These are phyloP conservation scores for Medicago truncatula DNA, from an alignment of 306 rosid species.

Conservation along the genomic window MtrunA17r5.0-ANR NC_053046.1:18871001-18871500, in stretches of 20 bases:
- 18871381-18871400: too few relatives aligned
- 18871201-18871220: conserved; percentile 3
- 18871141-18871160: conserved; percentile 2
- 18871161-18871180: neutral
- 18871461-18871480: too few relatives aligned
- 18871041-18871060: conserved; percentile 80
- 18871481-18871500: too few relatives aligned
- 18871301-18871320: neutral
- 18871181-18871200: neutral
- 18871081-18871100: conserved; percentile 3
- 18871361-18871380: too few relatives aligned
- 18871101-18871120: conserved; percentile 8
- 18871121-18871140: conserved; percentile 9
- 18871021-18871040: conserved; percentile 87
- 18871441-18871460: too few relatives aligned
- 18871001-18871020: conserved; percentile 77
- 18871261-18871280: neutral
- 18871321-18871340: neutral
- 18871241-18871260: neutral
- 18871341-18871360: too few relatives aligned
- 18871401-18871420: too few relatives aligned
- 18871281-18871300: neutral
- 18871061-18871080: conserved; percentile 19
- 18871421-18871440: too few relatives aligned
- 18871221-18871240: neutral